phyloP scores from a whole-genome alignment of 228 moss, liverwort and hornwort species.

The Sphagnum fallax region DNA sequence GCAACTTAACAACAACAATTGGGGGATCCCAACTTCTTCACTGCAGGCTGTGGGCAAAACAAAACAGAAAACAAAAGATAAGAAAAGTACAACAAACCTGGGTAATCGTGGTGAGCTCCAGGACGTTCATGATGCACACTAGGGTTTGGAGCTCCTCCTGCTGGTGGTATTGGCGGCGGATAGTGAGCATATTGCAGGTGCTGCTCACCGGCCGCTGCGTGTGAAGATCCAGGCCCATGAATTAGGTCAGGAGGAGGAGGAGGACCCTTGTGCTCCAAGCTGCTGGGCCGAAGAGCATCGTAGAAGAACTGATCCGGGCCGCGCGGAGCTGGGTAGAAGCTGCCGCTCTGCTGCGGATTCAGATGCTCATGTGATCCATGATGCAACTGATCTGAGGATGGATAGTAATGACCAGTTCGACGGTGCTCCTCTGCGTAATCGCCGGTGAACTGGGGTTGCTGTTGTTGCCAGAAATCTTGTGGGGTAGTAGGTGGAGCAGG shows the following conservation, averaged over 20 bases:
- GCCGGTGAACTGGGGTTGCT: background rate
- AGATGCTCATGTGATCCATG: background rate
- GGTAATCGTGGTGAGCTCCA: background rate
- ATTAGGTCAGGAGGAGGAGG: slow-evolving; percentile 9
- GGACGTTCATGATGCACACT: background rate
- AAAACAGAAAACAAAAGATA: too few species aligned
- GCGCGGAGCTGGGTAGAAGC: background rate
- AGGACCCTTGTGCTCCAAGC: slow-evolving; percentile 26
- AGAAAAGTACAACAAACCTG: background rate
- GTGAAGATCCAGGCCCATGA: too few species aligned
- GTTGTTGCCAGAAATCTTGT: background rate
- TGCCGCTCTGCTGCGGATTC: background rate
- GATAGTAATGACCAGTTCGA: too few species aligned
- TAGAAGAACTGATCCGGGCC: background rate
- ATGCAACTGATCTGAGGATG: background rate
- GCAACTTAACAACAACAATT: background rate
- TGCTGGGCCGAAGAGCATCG: slow-evolving; percentile 5
- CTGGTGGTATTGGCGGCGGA: slow-evolving; percentile 4
- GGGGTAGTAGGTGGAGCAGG: background rate
- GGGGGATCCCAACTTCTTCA: background rate
- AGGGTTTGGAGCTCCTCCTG: slow-evolving; percentile 7
- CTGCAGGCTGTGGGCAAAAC: background rate
- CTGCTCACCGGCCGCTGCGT: too few species aligned
- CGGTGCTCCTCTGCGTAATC: too few species aligned
- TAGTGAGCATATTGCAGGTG: too few species aligned